Conservation (phyloP, 2,329 filamentous ascomycete genomes). For the Alternaria hordeiaustralica region DNA sequence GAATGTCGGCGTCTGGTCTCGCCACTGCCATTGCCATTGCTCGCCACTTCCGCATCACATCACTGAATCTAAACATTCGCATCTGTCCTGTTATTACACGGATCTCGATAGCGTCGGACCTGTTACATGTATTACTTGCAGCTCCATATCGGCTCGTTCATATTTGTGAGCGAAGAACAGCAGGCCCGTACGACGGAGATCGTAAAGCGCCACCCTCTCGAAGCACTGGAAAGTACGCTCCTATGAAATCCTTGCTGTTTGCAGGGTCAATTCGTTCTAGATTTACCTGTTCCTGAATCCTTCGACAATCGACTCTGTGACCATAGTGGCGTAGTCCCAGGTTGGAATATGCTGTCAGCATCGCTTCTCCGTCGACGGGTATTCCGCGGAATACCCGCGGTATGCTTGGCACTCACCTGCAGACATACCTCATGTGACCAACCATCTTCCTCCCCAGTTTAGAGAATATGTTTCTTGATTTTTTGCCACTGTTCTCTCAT, state of each 20-base stretch:
- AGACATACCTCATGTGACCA: background rate
- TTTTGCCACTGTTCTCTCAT: background rate
- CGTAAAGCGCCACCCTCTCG: background rate
- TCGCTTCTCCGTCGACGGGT: background rate
- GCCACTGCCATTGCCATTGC: background rate
- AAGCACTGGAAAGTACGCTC: background rate
- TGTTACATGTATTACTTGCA: background rate
- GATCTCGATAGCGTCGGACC: background rate
- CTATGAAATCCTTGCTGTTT: background rate
- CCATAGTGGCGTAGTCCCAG: background rate
- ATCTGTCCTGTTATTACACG: background rate
- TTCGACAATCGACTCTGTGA: background rate
- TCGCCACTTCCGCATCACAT: background rate
- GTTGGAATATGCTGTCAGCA: background rate
- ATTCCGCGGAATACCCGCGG: background rate
- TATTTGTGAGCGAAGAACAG: background rate
- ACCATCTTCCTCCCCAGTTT: background rate
- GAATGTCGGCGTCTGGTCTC: background rate
- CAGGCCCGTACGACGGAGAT: background rate
- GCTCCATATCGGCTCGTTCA: background rate
- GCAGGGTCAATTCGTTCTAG: background rate
- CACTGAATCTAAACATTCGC: accelerated
- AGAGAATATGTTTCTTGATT: background rate
- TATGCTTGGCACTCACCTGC: background rate
- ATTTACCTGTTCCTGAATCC: background rate